Base-by-base conservation (phyloP, 2,329 filamentous ascomycete genomes). In the Fusarium sp. region DNA sequence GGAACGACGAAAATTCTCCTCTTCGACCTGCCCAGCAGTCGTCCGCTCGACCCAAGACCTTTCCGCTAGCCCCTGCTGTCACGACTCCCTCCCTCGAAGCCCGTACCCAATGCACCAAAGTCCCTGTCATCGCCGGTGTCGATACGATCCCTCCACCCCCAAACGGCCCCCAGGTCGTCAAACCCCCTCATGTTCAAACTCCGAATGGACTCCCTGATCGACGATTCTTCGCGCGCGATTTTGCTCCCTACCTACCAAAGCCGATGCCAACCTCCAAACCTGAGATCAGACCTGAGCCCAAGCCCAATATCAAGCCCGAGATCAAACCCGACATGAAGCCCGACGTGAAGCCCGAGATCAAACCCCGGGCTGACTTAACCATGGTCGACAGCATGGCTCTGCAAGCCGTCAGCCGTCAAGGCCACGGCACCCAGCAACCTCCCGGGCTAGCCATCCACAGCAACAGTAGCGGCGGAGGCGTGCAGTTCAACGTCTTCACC, bases 361-460 rank as follows among this genome's bases (percentile, higher is more conserved):
- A n/a, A 14, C 22, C 20, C 17, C 44, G 20, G 17, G 17, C 23
- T 2, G 11, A 39, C 1, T 14, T 66, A 4, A 66, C 43, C 2
- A 56, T 56, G 41, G 64, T 67, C 2, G 39, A 59, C 2, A 41
- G 52, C 10, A 67, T 67, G 57, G 27, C 30, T 1, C 64, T 67
- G 0, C 52, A 67, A 15, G 19, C 48, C 6, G 37, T 63, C 3
- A 27, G 37, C 3, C 17, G 23, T 1, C 6, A 19, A 4, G 41
- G 30, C 4, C 27, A 37, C 2, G 41, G 39, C 10, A 30, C 27
- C 4, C 27, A 13, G 3, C n/a, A 35, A 1, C 41, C 32, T 2
- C 64, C 64, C 2, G 58, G 53, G 0, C 52, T 67, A 3, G 33
- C 57, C 2, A 35, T 63, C 4, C 20, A 56, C 22, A 66, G 50